These are phyloP conservation scores for Meyerozyma smithsonii DNA, from an alignment of 1,139 yeast genomes.

Conservation along the genomic window DNA sequence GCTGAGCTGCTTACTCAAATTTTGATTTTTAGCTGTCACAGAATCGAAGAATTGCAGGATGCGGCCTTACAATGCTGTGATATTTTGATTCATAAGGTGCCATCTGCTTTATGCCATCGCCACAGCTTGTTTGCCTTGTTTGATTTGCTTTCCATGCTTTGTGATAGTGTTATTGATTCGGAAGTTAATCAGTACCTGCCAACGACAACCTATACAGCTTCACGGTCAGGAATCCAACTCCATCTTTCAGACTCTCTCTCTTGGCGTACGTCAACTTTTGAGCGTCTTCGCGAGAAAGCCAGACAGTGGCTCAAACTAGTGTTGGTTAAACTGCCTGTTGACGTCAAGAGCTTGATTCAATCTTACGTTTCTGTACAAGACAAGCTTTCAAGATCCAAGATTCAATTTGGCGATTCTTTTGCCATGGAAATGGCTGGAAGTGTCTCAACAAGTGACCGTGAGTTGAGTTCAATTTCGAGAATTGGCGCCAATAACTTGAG, in stretches of 20 bases:
- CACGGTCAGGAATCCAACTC: conserved; percentile 50
- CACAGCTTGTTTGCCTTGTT: conserved; percentile 70
- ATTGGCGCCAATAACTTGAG: conserved; percentile 31
- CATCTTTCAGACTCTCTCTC: conserved; percentile 72
- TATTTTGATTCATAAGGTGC: conserved; percentile 59
- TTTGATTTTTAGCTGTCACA: conserved; percentile 70
- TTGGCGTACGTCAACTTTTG: conserved; percentile 71
- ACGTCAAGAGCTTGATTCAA: conserved; percentile 73
- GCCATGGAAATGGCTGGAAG: conserved; percentile 86
- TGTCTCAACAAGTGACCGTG: conserved; percentile 61
- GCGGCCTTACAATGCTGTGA: conserved; percentile 82
- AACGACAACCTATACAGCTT: conserved; percentile 60
- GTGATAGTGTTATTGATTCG: conserved; percentile 81
- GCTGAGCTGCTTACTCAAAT: conserved; percentile 70
- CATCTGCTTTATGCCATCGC: conserved; percentile 76
- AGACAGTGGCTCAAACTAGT: conserved; percentile 59
- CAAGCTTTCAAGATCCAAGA: conserved; percentile 27
- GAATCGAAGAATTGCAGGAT: conserved; percentile 69
- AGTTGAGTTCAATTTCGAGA: conserved; percentile 33
- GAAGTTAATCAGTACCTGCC: conserved; percentile 86
- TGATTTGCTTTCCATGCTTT: conserved; percentile 73
- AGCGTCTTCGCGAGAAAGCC: conserved; percentile 55
- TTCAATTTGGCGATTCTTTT: conserved; percentile 80
- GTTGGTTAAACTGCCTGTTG: conserved; percentile 58
- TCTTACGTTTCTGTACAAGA: conserved; percentile 59